A percentile compares a stretch with the other conserved stretches of the same genome.
Evolutionary conservation across 768 basidiomycete genomes (phyloP).

Genomic region (Auricularia sp.): DNA sequence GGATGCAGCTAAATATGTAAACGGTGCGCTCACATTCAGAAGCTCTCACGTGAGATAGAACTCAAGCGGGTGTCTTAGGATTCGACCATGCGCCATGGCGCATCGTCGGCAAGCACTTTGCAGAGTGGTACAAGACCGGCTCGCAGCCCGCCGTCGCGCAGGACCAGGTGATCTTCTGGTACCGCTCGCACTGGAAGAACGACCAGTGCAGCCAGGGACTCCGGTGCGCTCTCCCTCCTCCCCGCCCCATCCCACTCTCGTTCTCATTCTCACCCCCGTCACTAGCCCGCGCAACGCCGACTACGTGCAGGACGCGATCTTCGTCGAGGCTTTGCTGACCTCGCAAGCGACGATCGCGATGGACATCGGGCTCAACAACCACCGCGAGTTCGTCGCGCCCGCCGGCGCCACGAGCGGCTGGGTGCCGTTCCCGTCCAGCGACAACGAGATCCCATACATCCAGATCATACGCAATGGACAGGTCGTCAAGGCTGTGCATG

Average conservation of each 20-base stretch:
- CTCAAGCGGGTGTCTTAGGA: background rate
- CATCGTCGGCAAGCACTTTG: background rate
- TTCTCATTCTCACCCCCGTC: background rate
- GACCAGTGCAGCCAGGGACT: background rate
- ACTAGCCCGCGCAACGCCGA: background rate
- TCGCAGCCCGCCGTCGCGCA: background rate
- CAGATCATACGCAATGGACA: constrained; percentile 16
- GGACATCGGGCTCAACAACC: constrained; percentile 1
- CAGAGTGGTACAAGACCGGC: background rate
- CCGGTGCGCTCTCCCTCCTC: background rate
- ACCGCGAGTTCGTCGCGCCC: constrained; percentile 11
- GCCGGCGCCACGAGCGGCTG: constrained; percentile 16
- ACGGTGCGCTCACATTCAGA: background rate
- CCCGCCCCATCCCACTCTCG: background rate
- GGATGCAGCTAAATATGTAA: background rate
- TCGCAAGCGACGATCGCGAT: background rate
- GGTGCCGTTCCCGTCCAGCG: constrained; percentile 17
- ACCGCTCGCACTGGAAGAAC: background rate
- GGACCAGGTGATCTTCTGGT: background rate
- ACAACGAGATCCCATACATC: constrained; percentile 18
- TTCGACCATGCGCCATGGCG: background rate
- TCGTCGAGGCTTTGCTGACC: background rate
- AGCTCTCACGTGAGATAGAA: background rate
- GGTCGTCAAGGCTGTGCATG: constrained; percentile 8
- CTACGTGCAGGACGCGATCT: background rate